Evolutionary conservation across 2,329 filamentous ascomycete species (phyloP), one percentile per base, ranked within the genome.

Genomic region (Diplodia mutila): DNA sequence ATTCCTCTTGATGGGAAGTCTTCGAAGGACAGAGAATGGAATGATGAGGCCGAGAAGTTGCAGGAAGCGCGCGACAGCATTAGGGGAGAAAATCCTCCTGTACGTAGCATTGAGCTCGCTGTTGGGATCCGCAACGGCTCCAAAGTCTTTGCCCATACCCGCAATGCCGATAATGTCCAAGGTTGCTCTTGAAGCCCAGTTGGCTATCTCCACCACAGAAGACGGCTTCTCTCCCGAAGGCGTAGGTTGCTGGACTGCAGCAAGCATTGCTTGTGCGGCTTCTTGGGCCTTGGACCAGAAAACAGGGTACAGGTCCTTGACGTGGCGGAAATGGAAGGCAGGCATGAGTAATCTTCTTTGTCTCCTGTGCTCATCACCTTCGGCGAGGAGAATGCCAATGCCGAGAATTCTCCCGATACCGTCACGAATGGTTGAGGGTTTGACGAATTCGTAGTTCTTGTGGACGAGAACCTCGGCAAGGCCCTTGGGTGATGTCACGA

Each of bases 301-400:
- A 1, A 81, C 73, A 0, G 80, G 78, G 64, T 84, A 84, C 1
- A 85, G 75, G 63, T 85, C 80, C 69, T 85, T 84, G 73, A 85
- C 73, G 69, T 85, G 83, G 27, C 83, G 77, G 71, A 82, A 85
- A 4, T 81, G 76, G 70, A 85, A 85, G 1, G 83, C 83, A 0
- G 83, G 83, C 78, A 82, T 81, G 9, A 85, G 73, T 16, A 79
- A 75, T 70, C 81, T 83, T 46, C 83, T 73, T 71, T 85, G 83
- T n/a, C 87, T 82, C 80, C 91, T 95, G 78, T 97, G 94, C 73
- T 94, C 91, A 14, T 96, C 91, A n/a, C 94, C 94, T 78, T 97
- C 94, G 1, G 92, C 91, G 12, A 97, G 82, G 46, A 97, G 80
- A 16, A 94, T 81, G 11, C 91, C 91, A 14, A 89, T 80, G 11